Evolutionary conservation across 2,329 filamentous ascomycete genomes (phyloP).

Genomic region (Metarhizium brunneum): DNA sequence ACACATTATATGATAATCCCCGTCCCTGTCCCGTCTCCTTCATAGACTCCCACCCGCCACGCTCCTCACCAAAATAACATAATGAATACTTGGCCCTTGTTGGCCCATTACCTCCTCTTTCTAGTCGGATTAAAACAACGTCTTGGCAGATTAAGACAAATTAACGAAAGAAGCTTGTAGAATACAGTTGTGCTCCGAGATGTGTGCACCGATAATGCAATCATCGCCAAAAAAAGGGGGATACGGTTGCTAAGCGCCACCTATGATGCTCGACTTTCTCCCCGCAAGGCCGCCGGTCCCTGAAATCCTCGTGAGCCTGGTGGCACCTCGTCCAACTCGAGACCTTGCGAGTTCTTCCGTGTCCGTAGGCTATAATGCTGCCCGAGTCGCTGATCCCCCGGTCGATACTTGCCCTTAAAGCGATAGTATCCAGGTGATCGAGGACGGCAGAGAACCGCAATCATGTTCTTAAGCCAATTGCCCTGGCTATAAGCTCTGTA

Average conservation of each 20-base stretch:
- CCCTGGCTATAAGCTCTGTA: conserved; percentile 85
- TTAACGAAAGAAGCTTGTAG: neutral
- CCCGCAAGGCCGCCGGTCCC: conserved; percentile 40
- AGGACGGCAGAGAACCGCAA: conserved; percentile 72
- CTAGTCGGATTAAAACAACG: neutral
- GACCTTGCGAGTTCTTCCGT: conserved; percentile 42
- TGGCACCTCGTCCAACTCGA: conserved; percentile 68
- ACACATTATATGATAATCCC: conserved; percentile 3
- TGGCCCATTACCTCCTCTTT: neutral
- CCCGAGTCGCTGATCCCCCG: conserved; percentile 80
- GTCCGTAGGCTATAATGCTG: conserved; percentile 25
- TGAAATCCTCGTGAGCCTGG: conserved; percentile 37
- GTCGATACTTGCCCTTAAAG: conserved; percentile 68
- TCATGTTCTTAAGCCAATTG: conserved; percentile 66
- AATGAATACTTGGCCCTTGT: neutral
- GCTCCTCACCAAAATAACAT: neutral
- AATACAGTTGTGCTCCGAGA: neutral
- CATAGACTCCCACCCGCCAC: neutral
- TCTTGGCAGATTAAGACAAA: neutral
- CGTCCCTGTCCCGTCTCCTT: neutral
- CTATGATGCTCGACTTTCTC: conserved; percentile 14
- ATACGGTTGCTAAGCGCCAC: neutral
- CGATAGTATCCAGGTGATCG: conserved; percentile 80
- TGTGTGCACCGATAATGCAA: neutral
- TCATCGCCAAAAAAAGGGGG: neutral